Percentiles rank a stretch among this genome's conserved stretches.
Evolutionary conservation across 495 filamentous ascomycete genomes (phyloP).

Genomic region (Tricharina praecox): DNA sequence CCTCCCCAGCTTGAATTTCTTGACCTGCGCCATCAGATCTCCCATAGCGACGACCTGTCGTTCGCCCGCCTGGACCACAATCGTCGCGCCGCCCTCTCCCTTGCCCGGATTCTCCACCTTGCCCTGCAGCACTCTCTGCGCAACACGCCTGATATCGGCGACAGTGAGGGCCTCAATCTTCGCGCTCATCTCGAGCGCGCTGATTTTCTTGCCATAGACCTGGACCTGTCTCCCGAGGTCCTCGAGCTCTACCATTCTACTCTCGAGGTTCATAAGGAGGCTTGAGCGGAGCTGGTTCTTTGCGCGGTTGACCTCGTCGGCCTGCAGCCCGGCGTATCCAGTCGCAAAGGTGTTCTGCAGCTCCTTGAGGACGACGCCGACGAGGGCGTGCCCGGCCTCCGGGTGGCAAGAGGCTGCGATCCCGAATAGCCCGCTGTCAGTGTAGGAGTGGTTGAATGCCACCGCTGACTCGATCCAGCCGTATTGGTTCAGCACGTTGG

Average conservation of each 20-base stretch:
- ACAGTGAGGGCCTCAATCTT: constrained; percentile 71
- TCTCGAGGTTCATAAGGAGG: constrained; percentile 94
- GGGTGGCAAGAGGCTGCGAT: constrained; percentile 77
- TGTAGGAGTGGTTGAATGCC: constrained; percentile 94
- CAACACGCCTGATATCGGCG: constrained; percentile 71
- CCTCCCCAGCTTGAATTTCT: constrained; percentile 12
- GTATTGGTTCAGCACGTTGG: constrained; percentile 92
- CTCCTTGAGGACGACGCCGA: constrained; percentile 87
- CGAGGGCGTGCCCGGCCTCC: constrained; percentile 54
- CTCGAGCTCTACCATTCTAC: constrained; percentile 94
- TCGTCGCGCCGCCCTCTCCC: constrained; percentile 82
- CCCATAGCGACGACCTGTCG: constrained; percentile 34
- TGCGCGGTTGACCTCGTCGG: constrained; percentile 73
- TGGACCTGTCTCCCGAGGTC: constrained; percentile 93
- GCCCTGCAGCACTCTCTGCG: constrained; percentile 59
- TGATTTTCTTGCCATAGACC: constrained; percentile 78
- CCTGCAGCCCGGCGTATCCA: constrained; percentile 44
- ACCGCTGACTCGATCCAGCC: constrained; percentile 91
- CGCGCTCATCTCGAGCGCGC: constrained; percentile 80
- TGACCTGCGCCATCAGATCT: constrained; percentile 10
- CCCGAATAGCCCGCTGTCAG: constrained; percentile 84
- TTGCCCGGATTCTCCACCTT: constrained; percentile 54
- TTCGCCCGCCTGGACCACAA: constrained; percentile 72
- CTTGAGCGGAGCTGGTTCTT: constrained; percentile 92
- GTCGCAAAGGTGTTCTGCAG: constrained; percentile 57